Evolutionary conservation across 345 rosid species (phyloP), one percentile per base, ranked within the genome.

Genomic region (Brassica rapa): DNA sequence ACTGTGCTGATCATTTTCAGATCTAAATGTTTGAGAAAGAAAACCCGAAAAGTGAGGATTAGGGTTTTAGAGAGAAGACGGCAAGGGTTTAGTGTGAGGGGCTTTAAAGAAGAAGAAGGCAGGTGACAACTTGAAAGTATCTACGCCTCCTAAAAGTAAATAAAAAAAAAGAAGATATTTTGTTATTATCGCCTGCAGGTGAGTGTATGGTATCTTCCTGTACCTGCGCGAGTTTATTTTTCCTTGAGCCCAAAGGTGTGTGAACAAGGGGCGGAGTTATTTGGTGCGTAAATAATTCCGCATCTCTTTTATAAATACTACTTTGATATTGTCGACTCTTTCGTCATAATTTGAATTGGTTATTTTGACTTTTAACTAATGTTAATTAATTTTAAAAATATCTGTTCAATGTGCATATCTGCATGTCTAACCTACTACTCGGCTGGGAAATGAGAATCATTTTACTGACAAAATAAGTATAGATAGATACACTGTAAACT

Each of bases 1-100:
- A 87, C 46, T 39, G 83, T 29, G 79, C 78, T 81, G 77, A 86
- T 83, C 95, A 87, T 90, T 12, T 66, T 66, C 16, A 5, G 78
- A 35, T 41, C 24, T 16, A 21, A 73, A 74, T 71, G 72, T n/a
- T 25, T 8, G 41, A 8, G 1, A 0, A 4, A 77, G 62, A 55
- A 73, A 73, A 67, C 81, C 77, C 33, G 1, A 68, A 53, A 33
- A 10, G 12, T 25, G 79, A 71, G 59, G 21, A 27, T 74, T 82
- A 86, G 86, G 88, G 88, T 82, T 86, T 82, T 77, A 82, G 79
- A 55, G 41, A 12, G 43, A 14, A 80, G 72, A 70, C 80, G 76
- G 68, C 76, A 41, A 68, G 64, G 70, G 71, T 79, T 59, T 33
- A 33, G 37, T 5, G 37, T 46, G 73, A 8, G 32, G 12, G 66